These are phyloP conservation scores for Bipolaris cookei DNA, from an alignment of 2,329 filamentous ascomycete genomes.

Conservation along the genomic window DNA sequence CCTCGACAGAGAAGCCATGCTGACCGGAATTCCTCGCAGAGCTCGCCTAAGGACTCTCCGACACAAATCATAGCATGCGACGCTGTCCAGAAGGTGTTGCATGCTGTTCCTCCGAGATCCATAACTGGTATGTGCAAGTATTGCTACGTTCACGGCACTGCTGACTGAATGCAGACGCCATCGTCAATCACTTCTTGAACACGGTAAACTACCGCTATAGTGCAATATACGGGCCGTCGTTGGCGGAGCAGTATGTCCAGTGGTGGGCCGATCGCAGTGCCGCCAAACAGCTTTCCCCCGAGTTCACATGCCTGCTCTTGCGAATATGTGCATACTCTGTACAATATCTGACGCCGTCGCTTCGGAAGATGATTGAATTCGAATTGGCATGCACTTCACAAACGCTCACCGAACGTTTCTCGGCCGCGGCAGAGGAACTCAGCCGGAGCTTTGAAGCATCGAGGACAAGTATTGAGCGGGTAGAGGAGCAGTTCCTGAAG, in stretches of 20 bases:
- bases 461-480: conserved; percentile 53
- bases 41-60: conserved; percentile 13
- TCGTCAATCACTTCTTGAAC: conserved; percentile 56
- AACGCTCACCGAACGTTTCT: conserved; percentile 51
- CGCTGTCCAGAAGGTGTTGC: conserved; percentile 43
- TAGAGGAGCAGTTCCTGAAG: conserved; percentile 59
- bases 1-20: background rate
- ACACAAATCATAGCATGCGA: conserved; percentile 29
- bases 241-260: conserved; percentile 53
- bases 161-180: conserved; percentile 46
- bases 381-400: conserved; percentile 53
- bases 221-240: conserved; percentile 55
- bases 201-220: conserved; percentile 57
- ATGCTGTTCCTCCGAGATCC: conserved; percentile 41
- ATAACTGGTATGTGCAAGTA: conserved; percentile 32
- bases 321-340: conserved; percentile 56
- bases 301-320: conserved; percentile 57
- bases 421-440: conserved; percentile 53
- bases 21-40: conserved; percentile 6
- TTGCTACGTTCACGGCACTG: background rate
- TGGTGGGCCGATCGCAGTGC: conserved; percentile 54
- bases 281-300: conserved; percentile 48
- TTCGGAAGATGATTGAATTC: conserved; percentile 52
- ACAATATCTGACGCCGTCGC: conserved; percentile 50
- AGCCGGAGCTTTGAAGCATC: conserved; percentile 53